A percentile compares a stretch with the other conserved stretches of the same genome.
Conservation (phyloP, 306 rosid species). For the Boehmeria nivea region DNA sequence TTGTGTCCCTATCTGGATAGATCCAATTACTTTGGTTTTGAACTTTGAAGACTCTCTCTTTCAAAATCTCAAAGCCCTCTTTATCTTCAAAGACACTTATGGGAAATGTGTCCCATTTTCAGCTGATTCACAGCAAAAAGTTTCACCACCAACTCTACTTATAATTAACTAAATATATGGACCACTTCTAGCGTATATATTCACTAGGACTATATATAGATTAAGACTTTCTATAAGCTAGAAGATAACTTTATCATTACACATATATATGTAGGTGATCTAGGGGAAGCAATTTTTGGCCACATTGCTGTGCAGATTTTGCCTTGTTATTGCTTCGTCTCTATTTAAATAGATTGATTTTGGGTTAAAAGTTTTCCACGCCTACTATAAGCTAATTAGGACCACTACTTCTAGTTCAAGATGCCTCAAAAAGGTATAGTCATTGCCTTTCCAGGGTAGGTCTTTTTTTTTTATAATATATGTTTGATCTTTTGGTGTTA, state of each 20-base stretch:
- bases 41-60: background rate
- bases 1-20: background rate
- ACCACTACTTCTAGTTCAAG: background rate
- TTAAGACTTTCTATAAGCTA: background rate
- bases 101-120: background rate
- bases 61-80: slow-evolving; percentile 1
- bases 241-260: too few relatives aligned
- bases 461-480: background rate
- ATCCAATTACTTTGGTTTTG: too few relatives aligned
- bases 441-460: background rate
- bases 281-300: too few relatives aligned
- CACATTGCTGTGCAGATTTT: too few relatives aligned
- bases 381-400: background rate
- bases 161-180: background rate
- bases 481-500: background rate
- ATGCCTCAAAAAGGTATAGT: background rate
- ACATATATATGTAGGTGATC: too few relatives aligned
- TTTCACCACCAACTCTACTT: background rate
- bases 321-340: too few relatives aligned
- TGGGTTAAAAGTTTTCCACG: background rate
- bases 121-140: background rate
- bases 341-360: too few relatives aligned
- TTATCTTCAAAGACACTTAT: background rate
- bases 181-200: background rate
- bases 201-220: background rate